Percentiles rank a stretch among this genome's conserved stretches.
phyloP scores from a whole-genome alignment of 129 eudicot species.

The Centella asiatica region DNA sequence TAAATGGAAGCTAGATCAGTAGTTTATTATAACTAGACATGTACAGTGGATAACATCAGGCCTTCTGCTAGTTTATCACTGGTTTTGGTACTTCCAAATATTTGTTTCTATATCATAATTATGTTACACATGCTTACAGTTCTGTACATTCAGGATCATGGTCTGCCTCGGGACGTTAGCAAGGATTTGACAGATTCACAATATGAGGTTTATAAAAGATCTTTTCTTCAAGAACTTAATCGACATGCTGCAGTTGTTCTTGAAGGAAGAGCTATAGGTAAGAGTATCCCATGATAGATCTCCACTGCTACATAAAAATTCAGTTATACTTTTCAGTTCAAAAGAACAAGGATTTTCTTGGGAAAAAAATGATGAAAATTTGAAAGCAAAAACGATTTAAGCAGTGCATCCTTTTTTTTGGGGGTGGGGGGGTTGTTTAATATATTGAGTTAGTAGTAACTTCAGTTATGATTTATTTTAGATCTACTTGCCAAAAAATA shows the following conservation, averaged over 20 bases:
- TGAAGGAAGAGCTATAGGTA: constrained; percentile 91
- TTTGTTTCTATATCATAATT: neutral
- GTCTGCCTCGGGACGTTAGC: constrained; percentile 39
- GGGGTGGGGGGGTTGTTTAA: no score
- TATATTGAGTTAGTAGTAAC: no score
- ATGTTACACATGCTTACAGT: constrained; percentile 1
- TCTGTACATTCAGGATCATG: constrained; percentile 64
- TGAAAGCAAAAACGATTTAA: neutral
- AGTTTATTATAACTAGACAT: neutral
- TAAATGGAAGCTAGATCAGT: neutral
- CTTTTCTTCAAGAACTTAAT: constrained; percentile 76
- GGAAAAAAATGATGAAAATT: neutral
- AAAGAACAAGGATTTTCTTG: neutral
- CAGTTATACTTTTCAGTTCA: neutral
- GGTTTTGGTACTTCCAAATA: neutral
- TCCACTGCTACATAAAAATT: neutral
- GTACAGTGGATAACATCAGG: neutral
- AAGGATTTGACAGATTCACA: constrained; percentile 71
- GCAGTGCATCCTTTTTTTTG: neutral
- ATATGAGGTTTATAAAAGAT: constrained; percentile 67
- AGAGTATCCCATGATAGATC: constrained; percentile 13
- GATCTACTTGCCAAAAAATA: no score
- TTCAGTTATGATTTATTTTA: no score
- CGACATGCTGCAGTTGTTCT: constrained; percentile 99
- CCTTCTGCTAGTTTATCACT: neutral